Evolutionary conservation across 2,329 filamentous ascomycete species (phyloP).

Genomic region (Scorias spongiosa): DNA sequence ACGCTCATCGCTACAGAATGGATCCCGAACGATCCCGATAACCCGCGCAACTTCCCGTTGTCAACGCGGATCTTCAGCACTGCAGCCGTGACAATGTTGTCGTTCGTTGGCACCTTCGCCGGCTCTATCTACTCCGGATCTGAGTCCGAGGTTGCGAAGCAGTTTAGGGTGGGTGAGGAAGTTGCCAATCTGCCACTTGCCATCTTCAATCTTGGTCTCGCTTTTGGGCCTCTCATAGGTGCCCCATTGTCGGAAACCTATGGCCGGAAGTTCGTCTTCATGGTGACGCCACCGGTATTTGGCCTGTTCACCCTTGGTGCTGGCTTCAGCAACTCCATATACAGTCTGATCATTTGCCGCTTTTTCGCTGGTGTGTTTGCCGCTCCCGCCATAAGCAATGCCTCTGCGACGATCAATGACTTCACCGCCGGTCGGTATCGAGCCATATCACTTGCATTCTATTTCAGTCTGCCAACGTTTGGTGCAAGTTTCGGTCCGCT

Average conservation of each 20-base stretch:
- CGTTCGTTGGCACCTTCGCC: slow-evolving; percentile 18
- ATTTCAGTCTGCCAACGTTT: slow-evolving; percentile 52
- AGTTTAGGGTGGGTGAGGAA: slow-evolving; percentile 14
- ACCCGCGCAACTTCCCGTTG: slow-evolving; percentile 18
- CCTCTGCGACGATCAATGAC: slow-evolving; percentile 32
- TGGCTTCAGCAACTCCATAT: slow-evolving; percentile 29
- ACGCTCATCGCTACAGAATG: slow-evolving; percentile 13
- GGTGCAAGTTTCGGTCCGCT: slow-evolving; percentile 46
- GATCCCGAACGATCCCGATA: slow-evolving; percentile 14
- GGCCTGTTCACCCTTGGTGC: slow-evolving; percentile 27
- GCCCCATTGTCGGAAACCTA: slow-evolving; percentile 47
- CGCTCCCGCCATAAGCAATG: slow-evolving; percentile 29
- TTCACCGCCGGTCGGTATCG: slow-evolving; percentile 27
- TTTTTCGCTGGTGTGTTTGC: slow-evolving; percentile 31
- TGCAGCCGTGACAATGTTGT: slow-evolving; percentile 12
- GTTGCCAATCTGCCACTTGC: slow-evolving; percentile 21
- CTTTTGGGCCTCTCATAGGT: slow-evolving; percentile 42
- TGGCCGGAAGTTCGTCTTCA: slow-evolving; percentile 27
- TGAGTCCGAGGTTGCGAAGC: slow-evolving; percentile 9
- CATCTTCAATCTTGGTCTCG: slow-evolving; percentile 20
- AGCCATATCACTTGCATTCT: slow-evolving; percentile 44
- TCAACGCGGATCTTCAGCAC: slow-evolving; percentile 10
- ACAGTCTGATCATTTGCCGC: slow-evolving; percentile 29
- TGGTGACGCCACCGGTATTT: slow-evolving; percentile 21
- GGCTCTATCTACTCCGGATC: slow-evolving; percentile 18